Conservation (phyloP, 139 green algal species). For the Chlorella sp. region DNA sequence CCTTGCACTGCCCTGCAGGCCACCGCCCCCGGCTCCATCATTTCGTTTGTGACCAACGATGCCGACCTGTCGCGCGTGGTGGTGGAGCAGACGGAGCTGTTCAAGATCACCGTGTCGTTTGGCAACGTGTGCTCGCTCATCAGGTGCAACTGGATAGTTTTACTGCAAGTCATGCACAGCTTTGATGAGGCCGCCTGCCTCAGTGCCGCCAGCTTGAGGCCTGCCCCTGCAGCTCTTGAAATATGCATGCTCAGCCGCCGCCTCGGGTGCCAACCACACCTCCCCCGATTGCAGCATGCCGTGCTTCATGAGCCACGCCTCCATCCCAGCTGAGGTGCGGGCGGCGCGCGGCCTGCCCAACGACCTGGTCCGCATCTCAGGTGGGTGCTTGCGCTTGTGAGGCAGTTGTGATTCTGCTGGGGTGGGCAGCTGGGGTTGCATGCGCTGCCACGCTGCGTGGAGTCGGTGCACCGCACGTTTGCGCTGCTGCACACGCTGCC, state of each 20-base stretch:
- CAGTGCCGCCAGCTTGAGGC: neutral
- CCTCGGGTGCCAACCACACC: no score
- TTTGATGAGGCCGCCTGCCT: neutral
- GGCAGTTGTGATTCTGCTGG: no score
- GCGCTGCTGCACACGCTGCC: no score
- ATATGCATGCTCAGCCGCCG: no score
- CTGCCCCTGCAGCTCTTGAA: no score
- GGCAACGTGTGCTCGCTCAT: constrained; percentile 86
- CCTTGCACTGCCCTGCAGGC: no score
- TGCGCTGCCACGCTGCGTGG: no score
- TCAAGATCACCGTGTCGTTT: constrained; percentile 94
- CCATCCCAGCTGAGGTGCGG: constrained; percentile 88
- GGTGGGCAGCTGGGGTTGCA: no score
- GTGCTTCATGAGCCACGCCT: constrained; percentile 98
- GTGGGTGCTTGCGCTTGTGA: no score
- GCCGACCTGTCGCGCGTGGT: constrained; percentile 65
- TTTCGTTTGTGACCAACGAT: constrained; percentile 85
- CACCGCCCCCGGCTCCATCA: constrained; percentile 71
- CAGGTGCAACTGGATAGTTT: no score
- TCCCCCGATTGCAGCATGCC: constrained; percentile 71
- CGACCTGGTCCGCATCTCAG: constrained; percentile 94
- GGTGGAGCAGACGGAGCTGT: constrained; percentile 87
- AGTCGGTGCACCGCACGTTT: no score
- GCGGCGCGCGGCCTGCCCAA: constrained; percentile 90
- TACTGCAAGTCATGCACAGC: neutral